Conservation (phyloP, 129 eudicot genomes). For the Tagetes erecta region DNA sequence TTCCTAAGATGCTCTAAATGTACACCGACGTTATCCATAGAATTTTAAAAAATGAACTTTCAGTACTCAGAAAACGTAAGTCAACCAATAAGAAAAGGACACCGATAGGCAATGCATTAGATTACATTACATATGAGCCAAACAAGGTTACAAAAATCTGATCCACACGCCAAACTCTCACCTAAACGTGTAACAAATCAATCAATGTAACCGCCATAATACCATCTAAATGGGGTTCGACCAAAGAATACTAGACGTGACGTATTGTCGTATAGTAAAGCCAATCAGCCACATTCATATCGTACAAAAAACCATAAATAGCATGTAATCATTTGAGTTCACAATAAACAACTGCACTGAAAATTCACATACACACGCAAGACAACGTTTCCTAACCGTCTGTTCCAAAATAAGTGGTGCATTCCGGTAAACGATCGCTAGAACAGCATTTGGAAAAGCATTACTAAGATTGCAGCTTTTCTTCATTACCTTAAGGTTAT, state of each 20-base stretch:
- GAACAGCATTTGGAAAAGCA: not conserved
- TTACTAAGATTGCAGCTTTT: not conserved
- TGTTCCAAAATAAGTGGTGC: not conserved
- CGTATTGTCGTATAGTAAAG: not conserved
- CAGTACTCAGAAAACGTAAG: not conserved
- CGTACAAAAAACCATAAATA: not conserved
- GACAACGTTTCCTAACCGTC: not conserved
- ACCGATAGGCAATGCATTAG: conserved; percentile 15
- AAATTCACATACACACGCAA: conserved; percentile 1
- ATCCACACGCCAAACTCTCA: not conserved
- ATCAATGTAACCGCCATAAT: not conserved
- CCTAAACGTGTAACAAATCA: conserved; percentile 17
- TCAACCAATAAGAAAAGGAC: not conserved
- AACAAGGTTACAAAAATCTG: not conserved
- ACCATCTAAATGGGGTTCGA: conserved; percentile 22
- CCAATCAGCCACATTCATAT: conserved; percentile 3
- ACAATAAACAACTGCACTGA: not conserved
- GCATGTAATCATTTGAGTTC: not conserved
- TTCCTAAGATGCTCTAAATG: conserved; percentile 10
- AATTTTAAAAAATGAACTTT: not conserved
- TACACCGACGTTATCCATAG: not conserved
- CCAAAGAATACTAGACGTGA: not conserved
- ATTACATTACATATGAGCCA: conserved; percentile 8
- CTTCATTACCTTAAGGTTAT: not conserved
- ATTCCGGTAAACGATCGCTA: not conserved